Evolutionary conservation across 2,329 filamentous ascomycete genomes (phyloP), one percentile per base, ranked within the genome.

Genomic region (Xylariaceae sp.): DNA sequence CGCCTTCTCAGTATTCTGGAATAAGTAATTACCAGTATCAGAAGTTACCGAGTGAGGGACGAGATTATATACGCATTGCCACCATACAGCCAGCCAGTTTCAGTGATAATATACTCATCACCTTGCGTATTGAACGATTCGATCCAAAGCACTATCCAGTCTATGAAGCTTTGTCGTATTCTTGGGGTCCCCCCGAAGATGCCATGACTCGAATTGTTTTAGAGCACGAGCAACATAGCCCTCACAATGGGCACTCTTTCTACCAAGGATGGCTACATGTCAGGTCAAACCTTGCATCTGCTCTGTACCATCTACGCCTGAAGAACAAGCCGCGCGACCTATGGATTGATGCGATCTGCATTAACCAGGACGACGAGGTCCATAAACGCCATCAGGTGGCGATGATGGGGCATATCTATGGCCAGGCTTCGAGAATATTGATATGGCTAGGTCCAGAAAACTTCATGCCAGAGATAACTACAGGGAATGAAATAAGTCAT

Each of bases 151-250:
- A 10, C 7, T 13, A 11, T 7, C 41, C 41, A 32, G 20, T 6
- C 26, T 44, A 44, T 27, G 41, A 44, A 16, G 41, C 41, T 7
- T n/a, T 44, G 8, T 44, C 41, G 13, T 44, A 44, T 32, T 23
- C 24, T n/a, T 44, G 41, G 41, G 41, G 41, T 13, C 15, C 41
- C 7, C 35, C 35, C 13, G 35, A 37, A 10, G 4, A 15, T 3
- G 18, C 15, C 35, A 5, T 18, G 4, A 10, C 35, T 15, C 35
- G 16, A 18, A 18, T 37, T 20, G 9, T 37, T 15, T 9, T 16
- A 15, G 4, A 20, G 3, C 35, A 37, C 35, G n/a, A 20, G 20
- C n/a, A 37, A 20, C 35, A 15, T 16, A 10, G 20, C 18, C 16
- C 5, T 15, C n/a, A 18, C 35, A 16, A 37, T 9, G 3, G 4